A percentile compares a stretch with the other conserved stretches of the same genome.
These are phyloP conservation scores for Podila clonocystis DNA, from an alignment of 192 early-diverging fungal species.

Conservation along the genomic window DNA sequence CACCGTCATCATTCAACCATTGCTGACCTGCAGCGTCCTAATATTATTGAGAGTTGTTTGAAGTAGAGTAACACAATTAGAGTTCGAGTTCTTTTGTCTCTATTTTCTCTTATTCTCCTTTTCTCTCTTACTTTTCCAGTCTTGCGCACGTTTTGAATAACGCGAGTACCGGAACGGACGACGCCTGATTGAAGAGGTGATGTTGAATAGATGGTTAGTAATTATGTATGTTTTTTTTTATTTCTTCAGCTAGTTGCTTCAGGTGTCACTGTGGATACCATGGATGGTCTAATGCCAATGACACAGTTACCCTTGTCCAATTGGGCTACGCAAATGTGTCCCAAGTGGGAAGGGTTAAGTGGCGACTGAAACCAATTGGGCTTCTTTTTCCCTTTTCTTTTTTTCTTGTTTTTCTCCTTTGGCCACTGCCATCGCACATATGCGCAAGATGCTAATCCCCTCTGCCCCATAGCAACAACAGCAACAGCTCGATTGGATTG, in stretches of 20 bases:
- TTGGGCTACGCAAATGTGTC: neutral
- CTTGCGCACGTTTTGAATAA: slow-evolving; percentile 51
- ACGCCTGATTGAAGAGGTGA: slow-evolving; percentile 14
- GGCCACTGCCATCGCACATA: too few species aligned
- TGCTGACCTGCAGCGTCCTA: slow-evolving; percentile 48
- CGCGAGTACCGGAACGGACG: slow-evolving; percentile 38
- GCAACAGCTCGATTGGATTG: too few species aligned
- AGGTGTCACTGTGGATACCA: neutral
- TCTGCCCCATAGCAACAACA: too few species aligned
- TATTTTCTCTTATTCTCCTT: neutral
- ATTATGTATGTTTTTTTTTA: too few species aligned
- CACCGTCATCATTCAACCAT: slow-evolving; percentile 50
- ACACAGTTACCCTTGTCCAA: neutral
- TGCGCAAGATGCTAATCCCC: too few species aligned
- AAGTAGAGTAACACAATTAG: neutral
- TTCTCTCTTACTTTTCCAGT: slow-evolving; percentile 41
- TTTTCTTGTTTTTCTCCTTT: too few species aligned
- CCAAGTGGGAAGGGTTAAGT: neutral
- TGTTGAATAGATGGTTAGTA: neutral
- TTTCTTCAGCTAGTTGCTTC: neutral
- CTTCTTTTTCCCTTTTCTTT: neutral
- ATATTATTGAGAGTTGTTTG: neutral
- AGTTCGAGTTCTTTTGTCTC: neutral
- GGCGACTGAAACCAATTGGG: too few species aligned
- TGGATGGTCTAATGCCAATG: neutral